Conservation (phyloP, 2,329 filamentous ascomycete genomes). For the Alternaria brassicicola region DNA sequence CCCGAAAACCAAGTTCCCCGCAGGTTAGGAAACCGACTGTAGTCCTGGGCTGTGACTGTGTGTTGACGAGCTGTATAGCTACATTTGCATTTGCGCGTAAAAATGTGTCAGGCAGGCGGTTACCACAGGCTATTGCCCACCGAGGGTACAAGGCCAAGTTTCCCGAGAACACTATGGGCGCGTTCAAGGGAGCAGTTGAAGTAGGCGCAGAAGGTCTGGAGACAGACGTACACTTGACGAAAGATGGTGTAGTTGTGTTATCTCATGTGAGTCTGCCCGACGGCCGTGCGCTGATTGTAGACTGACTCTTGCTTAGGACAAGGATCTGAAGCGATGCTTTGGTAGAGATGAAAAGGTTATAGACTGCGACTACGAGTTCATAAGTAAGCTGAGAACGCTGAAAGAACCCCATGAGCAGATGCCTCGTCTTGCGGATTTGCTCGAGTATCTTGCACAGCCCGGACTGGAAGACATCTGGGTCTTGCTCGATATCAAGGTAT, state of each 20-base stretch:
- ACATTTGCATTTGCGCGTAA: constrained; percentile 44
- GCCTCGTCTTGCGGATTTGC: constrained; percentile 74
- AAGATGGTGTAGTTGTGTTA: constrained; percentile 82
- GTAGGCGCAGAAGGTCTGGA: constrained; percentile 82
- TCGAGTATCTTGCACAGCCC: constrained; percentile 71
- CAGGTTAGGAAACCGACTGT: constrained; percentile 19
- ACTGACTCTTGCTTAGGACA: constrained; percentile 61
- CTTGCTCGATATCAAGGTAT: constrained; percentile 85
- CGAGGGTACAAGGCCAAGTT: constrained; percentile 77
- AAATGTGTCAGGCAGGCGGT: constrained; percentile 44
- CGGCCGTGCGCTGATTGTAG: background rate
- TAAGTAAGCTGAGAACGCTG: constrained; percentile 71
- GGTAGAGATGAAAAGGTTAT: constrained; percentile 73
- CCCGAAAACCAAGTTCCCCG: constrained; percentile 39
- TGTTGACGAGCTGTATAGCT: constrained; percentile 35
- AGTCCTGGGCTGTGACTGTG: background rate
- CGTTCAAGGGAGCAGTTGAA: constrained; percentile 74
- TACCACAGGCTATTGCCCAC: constrained; percentile 78
- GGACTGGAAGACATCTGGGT: constrained; percentile 75
- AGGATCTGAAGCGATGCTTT: constrained; percentile 79
- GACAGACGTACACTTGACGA: constrained; percentile 83
- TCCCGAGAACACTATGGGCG: constrained; percentile 85
- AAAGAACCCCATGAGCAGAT: constrained; percentile 72
- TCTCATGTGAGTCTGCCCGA: constrained; percentile 67
- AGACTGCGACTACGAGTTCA: constrained; percentile 77